Evolutionary conservation across 1,139 yeast species (phyloP).

Genomic region (Protomyces lactucae-debilis): DNA sequence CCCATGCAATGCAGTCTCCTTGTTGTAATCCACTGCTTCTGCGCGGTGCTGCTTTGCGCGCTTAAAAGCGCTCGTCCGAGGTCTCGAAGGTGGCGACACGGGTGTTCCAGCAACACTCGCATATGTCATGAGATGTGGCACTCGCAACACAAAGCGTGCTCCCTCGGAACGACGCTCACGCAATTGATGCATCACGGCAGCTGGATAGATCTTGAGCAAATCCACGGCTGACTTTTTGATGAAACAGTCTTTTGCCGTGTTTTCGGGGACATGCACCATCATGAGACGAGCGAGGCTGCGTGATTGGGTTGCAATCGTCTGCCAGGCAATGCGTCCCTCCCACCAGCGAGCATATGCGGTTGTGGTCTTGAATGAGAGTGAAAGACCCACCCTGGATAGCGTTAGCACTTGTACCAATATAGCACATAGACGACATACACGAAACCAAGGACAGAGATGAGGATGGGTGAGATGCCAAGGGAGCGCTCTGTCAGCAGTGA

Average conservation of each 20-base stretch:
- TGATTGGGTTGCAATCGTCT: conserved; percentile 23
- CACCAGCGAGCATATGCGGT: conserved; percentile 32
- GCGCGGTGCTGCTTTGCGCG: background rate
- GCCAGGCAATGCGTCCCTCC: conserved; percentile 31
- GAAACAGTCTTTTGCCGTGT: conserved; percentile 23
- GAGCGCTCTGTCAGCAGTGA: conserved; percentile 23
- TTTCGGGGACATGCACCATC: conserved; percentile 23
- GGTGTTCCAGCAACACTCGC: background rate
- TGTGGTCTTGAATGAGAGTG: conserved; percentile 30
- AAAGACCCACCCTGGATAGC: conserved; percentile 26
- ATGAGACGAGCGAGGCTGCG: conserved; percentile 29
- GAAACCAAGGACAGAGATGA: conserved; percentile 31
- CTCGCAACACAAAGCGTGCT: background rate
- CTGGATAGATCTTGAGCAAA: conserved; percentile 28
- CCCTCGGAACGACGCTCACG: conserved; percentile 30
- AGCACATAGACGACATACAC: background rate
- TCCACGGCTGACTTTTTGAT: conserved; percentile 25
- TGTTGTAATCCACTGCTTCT: background rate
- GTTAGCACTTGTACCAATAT: background rate
- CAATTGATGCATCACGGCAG: conserved; percentile 31
- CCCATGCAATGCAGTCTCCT: background rate
- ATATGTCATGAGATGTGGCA: conserved; percentile 29
- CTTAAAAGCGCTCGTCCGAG: background rate
- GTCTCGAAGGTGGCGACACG: background rate
- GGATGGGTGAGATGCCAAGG: conserved; percentile 29